Base-by-base conservation (phyloP, 208 protist genomes). In the Trypanosomatidae sp. region DNA sequence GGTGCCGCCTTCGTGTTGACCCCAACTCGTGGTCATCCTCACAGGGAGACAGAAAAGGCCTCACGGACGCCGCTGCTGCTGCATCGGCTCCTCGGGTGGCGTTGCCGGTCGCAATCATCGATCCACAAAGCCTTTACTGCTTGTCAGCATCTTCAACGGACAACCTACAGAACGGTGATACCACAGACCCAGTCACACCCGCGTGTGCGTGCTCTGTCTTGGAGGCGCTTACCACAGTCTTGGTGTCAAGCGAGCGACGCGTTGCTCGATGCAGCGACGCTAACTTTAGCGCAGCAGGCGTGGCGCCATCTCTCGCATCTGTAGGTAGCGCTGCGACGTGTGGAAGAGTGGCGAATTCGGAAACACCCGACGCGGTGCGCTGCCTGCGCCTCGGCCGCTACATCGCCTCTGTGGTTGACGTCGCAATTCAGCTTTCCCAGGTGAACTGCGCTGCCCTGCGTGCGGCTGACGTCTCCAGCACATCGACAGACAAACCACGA, bases 361-460 rank as follows among this genome's bases (percentile, higher is more conserved):
- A 65, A 25, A 25, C 60, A 15, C 8, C 1, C 41, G 9, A 47
- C 22, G 22, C 15, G 36, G 22, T 15, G 6, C 67, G 39, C 12
- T 39, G 12, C 25, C 53, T 74, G 10, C 68, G 62, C 10, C 33
- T 41, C 25, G 74, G 74, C 7, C 70, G 78, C 47, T 86, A 86
- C 69, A 59, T 87, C 25, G 41, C 75, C 46, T 36, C 65, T 7
- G 58, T 87, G 15, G 79, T 70, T 0, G 65, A 81, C 56, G 60
- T 74, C 13, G 68, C 71, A 22, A 81, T 91, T 69, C 80, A 92
- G 41, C 67, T 93, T 1, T 89, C 85, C 0, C 82, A 88, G 64
- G 72, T 84, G 15, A 87, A 84, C 70, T 69, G 82, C 8, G 60
- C 82, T 1, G 73, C 80, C 10, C 43, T 60, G 22, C 80, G 82